A percentile compares a stretch with the other conserved stretches of the same genome.
Conservation (phyloP, 164 flowering plant genomes). For the Berberis thunbergii region DNA sequence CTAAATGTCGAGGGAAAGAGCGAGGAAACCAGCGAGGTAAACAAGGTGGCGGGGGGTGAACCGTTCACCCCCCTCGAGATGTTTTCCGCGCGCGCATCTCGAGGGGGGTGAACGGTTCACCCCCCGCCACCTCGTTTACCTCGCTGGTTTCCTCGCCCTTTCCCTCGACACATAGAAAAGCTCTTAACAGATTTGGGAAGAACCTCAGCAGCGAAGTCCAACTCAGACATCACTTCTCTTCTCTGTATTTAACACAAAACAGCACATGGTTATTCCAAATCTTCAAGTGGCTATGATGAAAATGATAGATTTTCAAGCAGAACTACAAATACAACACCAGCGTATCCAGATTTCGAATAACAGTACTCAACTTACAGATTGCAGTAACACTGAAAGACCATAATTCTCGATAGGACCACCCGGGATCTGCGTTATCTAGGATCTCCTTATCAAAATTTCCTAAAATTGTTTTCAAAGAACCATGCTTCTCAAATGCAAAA, state of each 20-base stretch:
- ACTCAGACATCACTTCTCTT: slow-evolving; percentile 29
- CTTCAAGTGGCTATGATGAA: not conserved
- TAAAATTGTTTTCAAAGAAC: slow-evolving; percentile 24
- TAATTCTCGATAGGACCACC: slow-evolving; percentile 30
- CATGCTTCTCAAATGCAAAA: slow-evolving; percentile 15
- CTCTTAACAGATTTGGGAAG: slow-evolving; percentile 23
- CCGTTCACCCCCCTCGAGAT: no score
- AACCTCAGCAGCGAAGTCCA: slow-evolving; percentile 40
- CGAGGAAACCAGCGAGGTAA: no score
- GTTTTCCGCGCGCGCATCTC: no score
- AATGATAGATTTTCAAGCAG: not conserved
- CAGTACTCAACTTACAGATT: slow-evolving; percentile 20
- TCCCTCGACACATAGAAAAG: no score
- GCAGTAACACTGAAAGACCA: slow-evolving; percentile 25
- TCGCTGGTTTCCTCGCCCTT: no score
- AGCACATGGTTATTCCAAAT: not conserved
- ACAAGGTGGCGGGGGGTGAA: no score
- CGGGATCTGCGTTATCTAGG: slow-evolving; percentile 28
- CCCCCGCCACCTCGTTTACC: no score
- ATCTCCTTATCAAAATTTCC: slow-evolving; percentile 21
- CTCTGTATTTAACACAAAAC: slow-evolving; percentile 22
- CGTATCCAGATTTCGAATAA: no score
- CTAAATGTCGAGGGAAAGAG: no score
- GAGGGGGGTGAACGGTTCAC: no score
- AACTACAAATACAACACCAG: no score